Conservation (phyloP, 2,329 filamentous ascomycete species). For the Atkinsonella texensis region DNA sequence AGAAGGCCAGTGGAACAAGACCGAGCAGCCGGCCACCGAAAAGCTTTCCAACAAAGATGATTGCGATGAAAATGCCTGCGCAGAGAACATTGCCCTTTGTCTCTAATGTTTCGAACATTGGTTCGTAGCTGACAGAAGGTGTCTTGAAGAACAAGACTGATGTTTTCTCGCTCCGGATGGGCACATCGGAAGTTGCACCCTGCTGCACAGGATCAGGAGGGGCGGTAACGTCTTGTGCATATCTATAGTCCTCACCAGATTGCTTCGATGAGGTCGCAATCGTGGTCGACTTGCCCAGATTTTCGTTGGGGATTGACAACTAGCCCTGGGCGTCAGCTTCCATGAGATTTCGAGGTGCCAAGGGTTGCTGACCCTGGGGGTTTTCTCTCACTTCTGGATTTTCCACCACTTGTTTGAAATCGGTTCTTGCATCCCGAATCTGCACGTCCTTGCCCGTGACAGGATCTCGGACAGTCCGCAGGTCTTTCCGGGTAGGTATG, state of each 20-base stretch:
- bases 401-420: conserved; percentile 56
- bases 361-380: not conserved
- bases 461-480: conserved; percentile 73
- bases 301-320: conserved; percentile 82
- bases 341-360: not conserved
- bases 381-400: conserved; percentile 48
- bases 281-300: conserved; percentile 63
- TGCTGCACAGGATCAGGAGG: conserved; percentile 77
- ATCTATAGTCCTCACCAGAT: conserved; percentile 66
- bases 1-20: conserved; percentile 60
- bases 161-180: conserved; percentile 92
- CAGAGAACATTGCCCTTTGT: conserved; percentile 61
- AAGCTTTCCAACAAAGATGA: conserved; percentile 64
- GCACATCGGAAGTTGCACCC: conserved; percentile 82
- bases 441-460: conserved; percentile 76
- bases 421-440: conserved; percentile 68
- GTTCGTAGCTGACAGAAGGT: conserved; percentile 77
- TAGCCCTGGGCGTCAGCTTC: conserved; percentile 18
- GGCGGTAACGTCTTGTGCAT: conserved; percentile 79
- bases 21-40: conserved; percentile 71
- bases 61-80: conserved; percentile 55
- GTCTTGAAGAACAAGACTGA: conserved; percentile 95
- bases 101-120: conserved; percentile 71
- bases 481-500: conserved; percentile 28
- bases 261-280: conserved; percentile 61